Evolutionary conservation across 2,329 filamentous ascomycete genomes (phyloP).

Genomic region (Delphinella strobiligena): DNA sequence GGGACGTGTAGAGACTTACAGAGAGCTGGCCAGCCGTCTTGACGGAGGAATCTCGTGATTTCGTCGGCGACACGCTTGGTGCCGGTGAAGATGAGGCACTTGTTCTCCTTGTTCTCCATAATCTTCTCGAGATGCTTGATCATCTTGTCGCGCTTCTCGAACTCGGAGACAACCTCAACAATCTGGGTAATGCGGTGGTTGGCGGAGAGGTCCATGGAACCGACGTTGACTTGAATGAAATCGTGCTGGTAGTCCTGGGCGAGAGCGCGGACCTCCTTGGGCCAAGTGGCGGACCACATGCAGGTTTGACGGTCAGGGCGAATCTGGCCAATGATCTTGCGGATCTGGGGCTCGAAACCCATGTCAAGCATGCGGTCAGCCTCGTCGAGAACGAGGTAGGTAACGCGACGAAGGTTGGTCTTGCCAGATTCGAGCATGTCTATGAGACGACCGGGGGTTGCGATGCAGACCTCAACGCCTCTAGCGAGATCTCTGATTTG

Average conservation of each 20-base stretch:
- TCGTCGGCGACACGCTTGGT: slow-evolving; percentile 91
- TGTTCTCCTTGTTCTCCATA: slow-evolving; percentile 94
- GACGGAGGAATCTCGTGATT: slow-evolving; percentile 91
- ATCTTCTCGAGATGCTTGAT: slow-evolving; percentile 95
- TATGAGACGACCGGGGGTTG: slow-evolving; percentile 92
- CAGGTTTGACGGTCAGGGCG: slow-evolving; percentile 96
- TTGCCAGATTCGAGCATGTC: slow-evolving; percentile 97
- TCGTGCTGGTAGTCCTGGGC: slow-evolving; percentile 84
- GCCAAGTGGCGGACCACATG: slow-evolving; percentile 99
- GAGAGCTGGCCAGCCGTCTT: slow-evolving; percentile 94
- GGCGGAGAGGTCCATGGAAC: slow-evolving; percentile 88
- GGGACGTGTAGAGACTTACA: slow-evolving; percentile 47
- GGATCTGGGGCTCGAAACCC: slow-evolving; percentile 99
- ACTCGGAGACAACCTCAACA: slow-evolving; percentile 89
- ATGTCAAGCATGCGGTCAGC: slow-evolving; percentile 99
- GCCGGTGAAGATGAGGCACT: slow-evolving; percentile 83
- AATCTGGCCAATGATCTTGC: slow-evolving; percentile 97
- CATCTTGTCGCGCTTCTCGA: slow-evolving; percentile 97
- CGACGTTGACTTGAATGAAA: slow-evolving; percentile 98
- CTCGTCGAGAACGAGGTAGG: slow-evolving; percentile 96
- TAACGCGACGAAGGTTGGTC: slow-evolving; percentile 95
- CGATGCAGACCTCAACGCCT: slow-evolving; percentile 97
- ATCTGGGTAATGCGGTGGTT: slow-evolving; percentile 98
- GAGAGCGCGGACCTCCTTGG: slow-evolving; percentile 91
- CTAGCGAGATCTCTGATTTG: slow-evolving; percentile 91